These are phyloP conservation scores for Penicillium sp. DNA, from an alignment of 2,329 filamentous ascomycete species.

Conservation along the genomic window DNA sequence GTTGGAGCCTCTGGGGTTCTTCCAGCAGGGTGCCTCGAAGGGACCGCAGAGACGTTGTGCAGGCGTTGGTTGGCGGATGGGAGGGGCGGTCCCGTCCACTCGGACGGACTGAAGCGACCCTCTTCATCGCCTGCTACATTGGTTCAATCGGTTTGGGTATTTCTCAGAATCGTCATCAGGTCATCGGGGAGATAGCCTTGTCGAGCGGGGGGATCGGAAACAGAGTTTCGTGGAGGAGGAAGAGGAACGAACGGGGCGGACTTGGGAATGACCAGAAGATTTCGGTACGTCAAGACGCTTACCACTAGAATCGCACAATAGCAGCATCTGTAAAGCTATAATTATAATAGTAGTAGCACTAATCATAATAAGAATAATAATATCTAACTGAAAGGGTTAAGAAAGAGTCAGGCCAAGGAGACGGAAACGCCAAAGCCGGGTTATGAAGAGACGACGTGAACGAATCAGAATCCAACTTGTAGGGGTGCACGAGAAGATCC, in stretches of 20 bases:
- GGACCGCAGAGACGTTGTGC: constrained; percentile 10
- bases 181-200: constrained; percentile 20
- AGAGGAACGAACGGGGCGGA: neutral
- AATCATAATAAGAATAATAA: no score
- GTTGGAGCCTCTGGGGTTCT: constrained; percentile 18
- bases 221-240: neutral
- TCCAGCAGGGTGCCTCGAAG: neutral
- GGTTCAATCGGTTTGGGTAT: constrained; percentile 3
- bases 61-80: constrained; percentile 18
- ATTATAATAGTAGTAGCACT: no score
- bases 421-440: constrained; percentile 1
- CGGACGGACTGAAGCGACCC: constrained; percentile 17
- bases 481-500: constrained; percentile 1
- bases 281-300: neutral
- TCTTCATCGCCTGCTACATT: constrained; percentile 21
- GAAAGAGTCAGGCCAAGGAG: neutral
- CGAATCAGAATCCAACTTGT: neutral
- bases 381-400: neutral
- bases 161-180: constrained; percentile 8
- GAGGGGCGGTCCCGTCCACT: constrained; percentile 19
- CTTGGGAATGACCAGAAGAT: neutral
- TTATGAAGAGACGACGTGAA: neutral
- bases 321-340: no score
- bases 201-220: constrained; percentile 11
- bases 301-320: neutral